A percentile compares a stretch with the other conserved stretches of the same genome.
phyloP scores from a whole-genome alignment of 2,329 filamentous ascomycete genomes.

The Exophiala mesophila region DNA sequence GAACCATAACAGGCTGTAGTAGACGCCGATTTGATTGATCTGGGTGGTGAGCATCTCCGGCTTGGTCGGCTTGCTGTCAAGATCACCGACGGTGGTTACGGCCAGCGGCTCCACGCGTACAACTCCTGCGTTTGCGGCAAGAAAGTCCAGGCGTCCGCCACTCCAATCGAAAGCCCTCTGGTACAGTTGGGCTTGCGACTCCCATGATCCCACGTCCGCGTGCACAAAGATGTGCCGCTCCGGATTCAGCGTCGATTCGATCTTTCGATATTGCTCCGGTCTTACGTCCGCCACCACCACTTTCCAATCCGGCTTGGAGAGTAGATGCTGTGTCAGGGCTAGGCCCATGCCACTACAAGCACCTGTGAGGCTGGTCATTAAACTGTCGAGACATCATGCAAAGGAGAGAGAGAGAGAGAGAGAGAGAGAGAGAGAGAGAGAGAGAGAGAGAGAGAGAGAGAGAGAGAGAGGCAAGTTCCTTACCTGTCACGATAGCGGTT shows the following conservation, averaged over 20 bases:
- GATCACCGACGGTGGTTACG: constrained; percentile 3
- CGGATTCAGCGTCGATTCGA: constrained; percentile 7
- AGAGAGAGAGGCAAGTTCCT: too few species aligned
- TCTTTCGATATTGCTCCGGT: neutral
- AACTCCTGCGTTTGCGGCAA: constrained; percentile 54
- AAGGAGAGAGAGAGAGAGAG: too few species aligned
- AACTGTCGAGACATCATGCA: constrained; percentile 5
- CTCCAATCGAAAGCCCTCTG: constrained; percentile 40
- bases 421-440: too few species aligned
- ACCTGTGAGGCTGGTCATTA: constrained; percentile 34
- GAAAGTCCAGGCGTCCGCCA: constrained; percentile 42
- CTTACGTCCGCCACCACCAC: constrained; percentile 54
- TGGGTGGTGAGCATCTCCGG: constrained; percentile 32
- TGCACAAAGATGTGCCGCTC: constrained; percentile 33
- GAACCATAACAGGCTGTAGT: constrained; percentile 34
- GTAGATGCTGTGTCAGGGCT: constrained; percentile 50
- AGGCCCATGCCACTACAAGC: constrained; percentile 59
- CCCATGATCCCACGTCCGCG: constrained; percentile 49
- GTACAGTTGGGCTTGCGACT: constrained; percentile 48
- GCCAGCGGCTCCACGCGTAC: constrained; percentile 39
- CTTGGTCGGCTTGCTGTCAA: constrained; percentile 24
- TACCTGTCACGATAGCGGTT: constrained; percentile 10
- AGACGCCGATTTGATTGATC: constrained; percentile 30
- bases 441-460: too few species aligned
- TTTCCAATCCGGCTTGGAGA: constrained; percentile 39